Evolutionary conservation across 2,329 filamentous ascomycete species (phyloP).

Genomic region (Pseudocercospora vitis): DNA sequence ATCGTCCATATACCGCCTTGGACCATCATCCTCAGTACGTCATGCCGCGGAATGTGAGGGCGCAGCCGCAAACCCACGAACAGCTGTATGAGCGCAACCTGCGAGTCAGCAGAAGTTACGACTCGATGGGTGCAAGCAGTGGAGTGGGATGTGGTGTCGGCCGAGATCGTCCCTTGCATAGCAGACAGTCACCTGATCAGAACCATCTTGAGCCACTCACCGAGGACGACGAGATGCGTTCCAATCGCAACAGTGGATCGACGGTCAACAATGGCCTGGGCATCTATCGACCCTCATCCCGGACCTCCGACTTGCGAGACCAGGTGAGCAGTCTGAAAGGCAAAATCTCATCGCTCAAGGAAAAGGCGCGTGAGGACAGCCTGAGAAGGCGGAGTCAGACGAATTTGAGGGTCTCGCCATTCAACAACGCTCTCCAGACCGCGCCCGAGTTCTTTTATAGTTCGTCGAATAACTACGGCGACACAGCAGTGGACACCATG

Average conservation of each 20-base stretch:
- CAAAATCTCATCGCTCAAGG: constrained; percentile 76
- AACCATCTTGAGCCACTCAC: constrained; percentile 43
- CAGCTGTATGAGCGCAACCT: constrained; percentile 17
- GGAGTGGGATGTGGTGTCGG: constrained; percentile 13
- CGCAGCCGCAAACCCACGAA: constrained; percentile 4
- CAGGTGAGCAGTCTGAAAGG: constrained; percentile 85
- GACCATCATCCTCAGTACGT: constrained; percentile 19
- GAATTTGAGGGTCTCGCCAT: constrained; percentile 73
- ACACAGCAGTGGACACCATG: constrained; percentile 24
- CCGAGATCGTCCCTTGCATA: constrained; percentile 36
- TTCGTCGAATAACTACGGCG: constrained; percentile 22
- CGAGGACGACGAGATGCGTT: constrained; percentile 40
- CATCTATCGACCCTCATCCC: constrained; percentile 66
- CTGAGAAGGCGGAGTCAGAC: constrained; percentile 75
- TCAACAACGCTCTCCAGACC: constrained; percentile 61
- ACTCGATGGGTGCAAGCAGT: constrained; percentile 26
- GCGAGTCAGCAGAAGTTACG: constrained; percentile 32
- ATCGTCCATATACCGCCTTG: constrained; percentile 33
- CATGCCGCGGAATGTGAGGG: constrained; percentile 9
- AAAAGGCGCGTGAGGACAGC: constrained; percentile 76
- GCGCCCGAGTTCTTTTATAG: constrained; percentile 37
- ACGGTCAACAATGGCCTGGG: constrained; percentile 36
- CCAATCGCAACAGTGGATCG: constrained; percentile 21
- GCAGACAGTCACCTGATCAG: constrained; percentile 41
- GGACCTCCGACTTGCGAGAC: constrained; percentile 71